Conservation (phyloP, 2,329 filamentous ascomycete species). For the Fusarium pilosicola region DNA sequence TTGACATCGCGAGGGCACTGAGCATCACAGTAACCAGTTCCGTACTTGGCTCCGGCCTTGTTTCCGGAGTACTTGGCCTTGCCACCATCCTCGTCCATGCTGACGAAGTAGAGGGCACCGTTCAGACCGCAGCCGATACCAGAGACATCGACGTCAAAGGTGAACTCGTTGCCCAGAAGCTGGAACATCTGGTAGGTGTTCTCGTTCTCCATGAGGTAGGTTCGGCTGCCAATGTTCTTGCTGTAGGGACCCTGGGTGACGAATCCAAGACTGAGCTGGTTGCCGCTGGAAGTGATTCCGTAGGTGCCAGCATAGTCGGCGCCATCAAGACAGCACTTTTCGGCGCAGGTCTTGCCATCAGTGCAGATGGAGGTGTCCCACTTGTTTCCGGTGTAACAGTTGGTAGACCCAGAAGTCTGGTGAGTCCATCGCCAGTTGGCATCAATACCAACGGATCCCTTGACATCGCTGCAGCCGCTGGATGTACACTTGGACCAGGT, state of each 20-base stretch:
- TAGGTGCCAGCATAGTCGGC: constrained; percentile 63
- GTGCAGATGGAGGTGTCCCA: constrained; percentile 56
- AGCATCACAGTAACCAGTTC: constrained; percentile 65
- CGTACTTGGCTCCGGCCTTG: constrained; percentile 66
- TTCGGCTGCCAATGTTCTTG: constrained; percentile 63
- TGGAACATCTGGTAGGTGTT: constrained; percentile 73
- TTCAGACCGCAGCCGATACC: constrained; percentile 76
- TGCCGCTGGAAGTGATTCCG: constrained; percentile 63
- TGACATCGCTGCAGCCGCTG: constrained; percentile 61
- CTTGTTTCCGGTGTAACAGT: constrained; percentile 66
- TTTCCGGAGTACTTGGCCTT: constrained; percentile 60
- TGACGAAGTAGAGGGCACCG: constrained; percentile 74
- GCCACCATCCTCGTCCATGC: constrained; percentile 69
- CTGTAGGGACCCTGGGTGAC: constrained; percentile 61
- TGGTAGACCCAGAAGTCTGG: constrained; percentile 55
- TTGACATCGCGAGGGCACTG: constrained; percentile 66
- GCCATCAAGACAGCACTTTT: constrained; percentile 63
- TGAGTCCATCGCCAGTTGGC: constrained; percentile 72
- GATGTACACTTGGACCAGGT: constrained; percentile 64
- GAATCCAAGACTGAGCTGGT: constrained; percentile 65
- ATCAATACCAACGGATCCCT: constrained; percentile 65
- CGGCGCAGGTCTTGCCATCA: constrained; percentile 55
- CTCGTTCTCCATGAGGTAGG: constrained; percentile 72
- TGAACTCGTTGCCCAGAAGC: constrained; percentile 74
- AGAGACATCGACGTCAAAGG: constrained; percentile 77